Base-by-base conservation (phyloP, 2,329 filamentous ascomycete genomes). In the Penicillium griseofulvum region DNA sequence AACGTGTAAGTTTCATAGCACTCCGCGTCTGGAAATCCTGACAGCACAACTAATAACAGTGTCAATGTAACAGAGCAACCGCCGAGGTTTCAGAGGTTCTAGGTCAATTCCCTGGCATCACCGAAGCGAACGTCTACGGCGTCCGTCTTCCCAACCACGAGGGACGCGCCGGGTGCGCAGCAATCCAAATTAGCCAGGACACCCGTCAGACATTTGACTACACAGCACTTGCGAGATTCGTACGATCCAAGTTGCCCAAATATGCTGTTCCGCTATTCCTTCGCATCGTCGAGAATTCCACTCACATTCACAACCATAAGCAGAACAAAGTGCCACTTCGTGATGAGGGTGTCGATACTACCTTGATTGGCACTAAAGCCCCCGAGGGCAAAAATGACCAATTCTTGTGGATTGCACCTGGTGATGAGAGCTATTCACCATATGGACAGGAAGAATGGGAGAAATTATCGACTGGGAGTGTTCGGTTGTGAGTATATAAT, bases 261-360 rank as follows among this genome's bases (percentile, higher is more conserved):
- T 92, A 91, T 65, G 89, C 89, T 0, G 87, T 92, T 1, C 89
- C 89, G 0, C 73, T 91, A 2, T 92, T 92, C 74, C 65, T 91
- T 39, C 78, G 88, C 0, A 71, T 90, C 17, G 80, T 88, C 22
- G 74, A 80, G 26, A 70, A 66, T 12, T 55, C 71, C 4, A 65
- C 64, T 9, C 73, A 75, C 54, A 75, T 72, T 34, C 82, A 86
- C 6, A 92, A 91, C 64, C 88, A 90, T 69, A 92, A 92, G 74
- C 88, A 91, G 73, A 89, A 90, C 68, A 92, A 92, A 70, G 81
- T 86, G 1, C 85, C 85, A 0, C 74, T 91, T 43, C 80, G 87
- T 64, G 81, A 83, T 43, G 86, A 89, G 59, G 87, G 87, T 0
- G 81, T 89, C 14, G 82, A 89, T 68, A 81, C 83, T 4, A 68